Conservation (phyloP, 2,329 filamentous ascomycete genomes). For the Fusarium sp. region DNA sequence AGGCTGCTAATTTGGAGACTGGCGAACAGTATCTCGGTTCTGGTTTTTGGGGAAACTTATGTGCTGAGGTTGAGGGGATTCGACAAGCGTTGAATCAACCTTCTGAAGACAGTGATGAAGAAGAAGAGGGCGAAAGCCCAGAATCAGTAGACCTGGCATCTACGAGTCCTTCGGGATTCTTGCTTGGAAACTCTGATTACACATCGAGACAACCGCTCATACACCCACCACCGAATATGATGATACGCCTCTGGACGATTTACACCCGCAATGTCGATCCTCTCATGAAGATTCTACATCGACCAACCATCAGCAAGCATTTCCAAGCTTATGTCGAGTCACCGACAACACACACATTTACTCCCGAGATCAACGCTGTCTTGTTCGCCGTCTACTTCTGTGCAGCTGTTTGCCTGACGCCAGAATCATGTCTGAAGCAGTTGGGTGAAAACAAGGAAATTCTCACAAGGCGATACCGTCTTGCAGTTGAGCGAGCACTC, state of each 20-base stretch:
- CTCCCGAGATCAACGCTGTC: slow-evolving; percentile 47
- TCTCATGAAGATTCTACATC: slow-evolving; percentile 56
- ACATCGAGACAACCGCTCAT: slow-evolving; percentile 25
- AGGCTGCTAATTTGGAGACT: slow-evolving; percentile 34
- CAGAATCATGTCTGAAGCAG: slow-evolving; percentile 44
- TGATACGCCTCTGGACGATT: slow-evolving; percentile 48
- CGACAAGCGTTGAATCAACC: slow-evolving; percentile 55
- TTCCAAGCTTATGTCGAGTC: slow-evolving; percentile 43
- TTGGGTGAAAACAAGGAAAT: slow-evolving; percentile 49
- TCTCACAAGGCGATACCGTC: slow-evolving; percentile 46
- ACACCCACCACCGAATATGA: slow-evolving; percentile 52
- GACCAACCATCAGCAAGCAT: slow-evolving; percentile 49
- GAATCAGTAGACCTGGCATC: slow-evolving; percentile 41
- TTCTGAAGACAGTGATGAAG: slow-evolving; percentile 51
- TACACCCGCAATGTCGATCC: slow-evolving; percentile 55
- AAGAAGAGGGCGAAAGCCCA: slow-evolving; percentile 47
- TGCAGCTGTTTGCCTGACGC: slow-evolving; percentile 48
- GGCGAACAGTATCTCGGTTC: slow-evolving; percentile 51
- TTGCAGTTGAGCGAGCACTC: slow-evolving; percentile 51
- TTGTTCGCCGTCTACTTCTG: slow-evolving; percentile 57
- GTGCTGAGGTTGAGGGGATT: slow-evolving; percentile 56
- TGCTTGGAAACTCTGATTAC: slow-evolving; percentile 41
- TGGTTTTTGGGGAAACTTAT: slow-evolving; percentile 57
- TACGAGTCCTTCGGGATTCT: slow-evolving; percentile 41
- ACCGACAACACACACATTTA: slow-evolving; percentile 20